Evolutionary conservation across 139 green algal genomes (phyloP).

Genomic region (Chlorella ohadii): DNA sequence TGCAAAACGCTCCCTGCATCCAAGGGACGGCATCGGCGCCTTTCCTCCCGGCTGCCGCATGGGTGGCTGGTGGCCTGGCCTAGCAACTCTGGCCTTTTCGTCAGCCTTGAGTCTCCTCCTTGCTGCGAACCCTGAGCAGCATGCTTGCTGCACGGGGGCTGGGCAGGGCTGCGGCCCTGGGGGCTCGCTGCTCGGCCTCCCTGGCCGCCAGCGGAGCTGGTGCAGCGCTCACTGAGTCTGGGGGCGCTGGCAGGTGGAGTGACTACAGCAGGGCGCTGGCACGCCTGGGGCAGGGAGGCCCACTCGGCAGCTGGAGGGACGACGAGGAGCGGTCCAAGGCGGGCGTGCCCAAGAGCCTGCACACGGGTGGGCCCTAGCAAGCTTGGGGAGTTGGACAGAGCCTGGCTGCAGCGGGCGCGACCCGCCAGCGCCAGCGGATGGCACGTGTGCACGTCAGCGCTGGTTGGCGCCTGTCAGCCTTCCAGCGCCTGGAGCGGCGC

Average conservation of each 20-base stretch:
- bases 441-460: too few species aligned
- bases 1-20: too few species aligned
- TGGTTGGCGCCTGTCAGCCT: too few species aligned
- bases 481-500: too few species aligned
- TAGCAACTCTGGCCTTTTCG: not conserved
- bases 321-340: too few species aligned
- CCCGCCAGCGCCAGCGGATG: too few species aligned
- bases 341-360: too few species aligned
- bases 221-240: not conserved
- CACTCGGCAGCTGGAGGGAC: not conserved
- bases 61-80: not conserved
- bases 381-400: too few species aligned
- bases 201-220: not conserved
- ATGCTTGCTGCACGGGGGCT: constrained; percentile 12
- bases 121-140: not conserved
- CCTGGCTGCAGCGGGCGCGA: too few species aligned
- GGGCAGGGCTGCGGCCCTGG: not conserved
- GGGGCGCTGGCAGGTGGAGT: not conserved
- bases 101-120: not conserved
- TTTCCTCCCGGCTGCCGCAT: not conserved
- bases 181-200: not conserved
- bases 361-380: too few species aligned
- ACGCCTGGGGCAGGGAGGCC: not conserved
- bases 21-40: not conserved
- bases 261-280: not conserved